phyloP scores from a whole-genome alignment of 495 filamentous ascomycete genomes.

The Paragyromitra xinjiangensis region DNA sequence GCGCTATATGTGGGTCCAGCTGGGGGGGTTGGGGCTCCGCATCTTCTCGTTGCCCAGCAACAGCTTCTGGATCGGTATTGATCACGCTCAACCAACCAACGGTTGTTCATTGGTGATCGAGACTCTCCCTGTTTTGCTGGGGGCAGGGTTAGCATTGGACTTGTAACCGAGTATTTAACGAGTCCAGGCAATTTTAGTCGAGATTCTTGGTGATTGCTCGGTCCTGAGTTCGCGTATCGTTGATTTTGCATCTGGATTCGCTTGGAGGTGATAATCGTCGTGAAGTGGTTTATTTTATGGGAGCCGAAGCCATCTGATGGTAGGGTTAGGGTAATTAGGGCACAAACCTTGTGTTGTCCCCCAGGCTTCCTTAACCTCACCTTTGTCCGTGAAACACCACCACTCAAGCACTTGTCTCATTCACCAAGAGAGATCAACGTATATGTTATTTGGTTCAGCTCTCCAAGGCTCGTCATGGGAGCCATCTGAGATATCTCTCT shows the following conservation, averaged over 20 bases:
- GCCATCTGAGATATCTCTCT: no score
- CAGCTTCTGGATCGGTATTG: constrained; percentile 7
- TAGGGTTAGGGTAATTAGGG: no score
- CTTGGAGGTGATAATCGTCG: background rate
- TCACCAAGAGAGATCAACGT: no score
- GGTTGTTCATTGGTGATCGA: background rate
- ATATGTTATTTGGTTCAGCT: no score
- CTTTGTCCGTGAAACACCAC: no score
- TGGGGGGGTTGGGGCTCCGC: constrained; percentile 28
- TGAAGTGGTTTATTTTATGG: background rate
- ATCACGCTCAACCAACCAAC: constrained; percentile 14
- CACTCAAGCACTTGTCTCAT: no score
- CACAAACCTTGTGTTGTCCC: no score
- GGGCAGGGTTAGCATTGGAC: constrained; percentile 10
- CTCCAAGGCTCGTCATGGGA: no score
- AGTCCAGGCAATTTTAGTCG: background rate
- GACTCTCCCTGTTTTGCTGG: background rate
- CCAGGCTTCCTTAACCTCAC: no score
- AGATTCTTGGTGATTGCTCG: background rate
- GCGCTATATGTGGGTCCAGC: constrained; percentile 11
- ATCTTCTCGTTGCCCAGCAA: constrained; percentile 31
- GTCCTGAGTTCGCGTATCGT: background rate
- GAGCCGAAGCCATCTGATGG: background rate
- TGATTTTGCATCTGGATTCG: background rate
- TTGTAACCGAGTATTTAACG: constrained; percentile 7